Conservation (phyloP, 192 early-diverging fungal genomes). For the Rhizophagus clarus region DNA sequence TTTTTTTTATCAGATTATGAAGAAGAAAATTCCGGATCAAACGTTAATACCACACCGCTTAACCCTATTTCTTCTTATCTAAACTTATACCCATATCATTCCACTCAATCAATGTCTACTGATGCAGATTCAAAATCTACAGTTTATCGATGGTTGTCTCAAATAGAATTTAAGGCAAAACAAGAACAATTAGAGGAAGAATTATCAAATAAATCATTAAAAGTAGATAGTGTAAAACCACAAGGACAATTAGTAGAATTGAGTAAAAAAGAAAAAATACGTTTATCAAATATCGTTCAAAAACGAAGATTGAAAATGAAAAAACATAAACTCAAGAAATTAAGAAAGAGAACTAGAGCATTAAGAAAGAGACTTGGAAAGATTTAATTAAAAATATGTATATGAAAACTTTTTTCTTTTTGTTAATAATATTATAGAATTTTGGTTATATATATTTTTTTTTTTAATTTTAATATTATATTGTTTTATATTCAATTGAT, state of each 20-base stretch:
- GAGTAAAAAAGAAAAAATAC: conserved; percentile 35
- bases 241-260: background rate
- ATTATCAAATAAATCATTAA: background rate
- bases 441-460: too few species aligned
- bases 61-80: conserved; percentile 6
- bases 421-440: too few species aligned
- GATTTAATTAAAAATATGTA: background rate
- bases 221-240: background rate
- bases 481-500: too few species aligned
- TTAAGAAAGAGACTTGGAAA: conserved; percentile 76
- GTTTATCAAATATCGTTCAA: conserved; percentile 76
- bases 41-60: background rate
- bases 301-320: conserved; percentile 92
- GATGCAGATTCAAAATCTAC: background rate
- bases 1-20: conserved; percentile 8
- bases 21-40: background rate
- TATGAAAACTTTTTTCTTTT: too few species aligned
- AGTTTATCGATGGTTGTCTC: background rate
- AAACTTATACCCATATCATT: background rate
- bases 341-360: conserved; percentile 76
- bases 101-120: background rate
- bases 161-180: background rate
- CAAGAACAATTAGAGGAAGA: background rate
- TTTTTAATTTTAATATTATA: too few species aligned
- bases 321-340: conserved; percentile 95